Conservation (phyloP, 2,329 filamentous ascomycete genomes). For the Alternaria sp. region DNA sequence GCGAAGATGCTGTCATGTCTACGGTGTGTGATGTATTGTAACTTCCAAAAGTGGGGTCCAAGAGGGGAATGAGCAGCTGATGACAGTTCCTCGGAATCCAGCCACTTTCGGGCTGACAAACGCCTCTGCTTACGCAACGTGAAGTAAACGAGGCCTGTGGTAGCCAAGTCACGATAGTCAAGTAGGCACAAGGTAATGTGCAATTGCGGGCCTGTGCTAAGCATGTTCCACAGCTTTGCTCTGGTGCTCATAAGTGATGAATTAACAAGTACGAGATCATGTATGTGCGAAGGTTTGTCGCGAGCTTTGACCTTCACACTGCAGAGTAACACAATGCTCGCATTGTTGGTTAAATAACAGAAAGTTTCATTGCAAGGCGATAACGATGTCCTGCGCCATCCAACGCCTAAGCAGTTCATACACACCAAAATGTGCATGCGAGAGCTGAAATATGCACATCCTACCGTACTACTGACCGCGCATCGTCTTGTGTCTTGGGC, state of each 20-base stretch:
- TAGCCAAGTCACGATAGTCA: neutral
- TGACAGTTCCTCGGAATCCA: neutral
- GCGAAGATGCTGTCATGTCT: conserved; percentile 6
- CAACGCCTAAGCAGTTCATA: neutral
- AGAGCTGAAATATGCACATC: neutral
- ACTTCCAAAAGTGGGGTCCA: conserved; percentile 16
- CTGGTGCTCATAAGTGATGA: neutral
- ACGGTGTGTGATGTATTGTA: neutral
- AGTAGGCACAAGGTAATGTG: neutral
- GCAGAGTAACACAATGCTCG: neutral
- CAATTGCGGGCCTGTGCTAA: neutral
- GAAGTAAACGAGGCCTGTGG: neutral
- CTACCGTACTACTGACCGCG: conserved; percentile 25
- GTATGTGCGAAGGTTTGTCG: neutral
- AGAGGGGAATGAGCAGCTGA: neutral
- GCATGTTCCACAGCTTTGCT: neutral
- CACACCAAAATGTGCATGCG: neutral
- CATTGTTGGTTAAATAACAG: neutral
- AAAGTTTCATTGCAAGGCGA: neutral
- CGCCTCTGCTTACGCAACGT: neutral
- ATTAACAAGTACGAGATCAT: conserved; percentile 2
- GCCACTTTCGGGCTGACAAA: neutral
- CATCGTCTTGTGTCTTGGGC: conserved; percentile 52
- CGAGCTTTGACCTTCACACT: neutral
- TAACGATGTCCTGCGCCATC: neutral